These are phyloP conservation scores for Smittium mucronatum DNA, from an alignment of 371 early-diverging fungal species.

Conservation along the genomic window DNA sequence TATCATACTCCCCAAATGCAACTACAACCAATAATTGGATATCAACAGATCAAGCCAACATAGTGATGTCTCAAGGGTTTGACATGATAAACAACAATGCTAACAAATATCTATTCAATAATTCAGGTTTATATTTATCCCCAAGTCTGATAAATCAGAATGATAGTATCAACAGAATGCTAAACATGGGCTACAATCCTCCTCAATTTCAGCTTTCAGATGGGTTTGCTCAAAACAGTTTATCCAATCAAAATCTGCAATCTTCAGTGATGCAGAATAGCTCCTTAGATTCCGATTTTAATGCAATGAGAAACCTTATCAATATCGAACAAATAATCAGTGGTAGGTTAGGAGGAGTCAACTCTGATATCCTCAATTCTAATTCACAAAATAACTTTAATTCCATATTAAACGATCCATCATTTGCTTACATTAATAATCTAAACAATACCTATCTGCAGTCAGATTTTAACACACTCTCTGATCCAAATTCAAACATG, in stretches of 20 bases:
- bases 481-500: not conserved
- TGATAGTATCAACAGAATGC: not conserved
- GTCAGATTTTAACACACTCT: not conserved
- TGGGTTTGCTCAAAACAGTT: not conserved
- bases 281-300: not conserved
- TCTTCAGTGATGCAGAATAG: not conserved
- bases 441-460: not conserved
- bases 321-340: not conserved
- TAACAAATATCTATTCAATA: not conserved
- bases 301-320: not conserved
- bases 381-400: not conserved
- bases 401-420: not conserved
- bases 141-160: not conserved
- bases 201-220: not conserved
- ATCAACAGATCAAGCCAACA: constrained; percentile 2
- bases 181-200: not conserved
- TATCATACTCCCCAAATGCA: not conserved
- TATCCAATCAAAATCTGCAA: not conserved
- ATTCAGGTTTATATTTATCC: not conserved
- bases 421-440: not conserved
- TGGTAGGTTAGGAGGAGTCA: not conserved
- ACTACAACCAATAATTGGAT: constrained; percentile 7
- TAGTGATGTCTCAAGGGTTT: constrained; percentile 4
- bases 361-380: not conserved
- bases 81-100: not conserved